Percentiles rank a stretch among this genome's conserved stretches.
Conservation (phyloP, 495 filamentous ascomycete genomes). For the Chaetomium cochliodes region DNA sequence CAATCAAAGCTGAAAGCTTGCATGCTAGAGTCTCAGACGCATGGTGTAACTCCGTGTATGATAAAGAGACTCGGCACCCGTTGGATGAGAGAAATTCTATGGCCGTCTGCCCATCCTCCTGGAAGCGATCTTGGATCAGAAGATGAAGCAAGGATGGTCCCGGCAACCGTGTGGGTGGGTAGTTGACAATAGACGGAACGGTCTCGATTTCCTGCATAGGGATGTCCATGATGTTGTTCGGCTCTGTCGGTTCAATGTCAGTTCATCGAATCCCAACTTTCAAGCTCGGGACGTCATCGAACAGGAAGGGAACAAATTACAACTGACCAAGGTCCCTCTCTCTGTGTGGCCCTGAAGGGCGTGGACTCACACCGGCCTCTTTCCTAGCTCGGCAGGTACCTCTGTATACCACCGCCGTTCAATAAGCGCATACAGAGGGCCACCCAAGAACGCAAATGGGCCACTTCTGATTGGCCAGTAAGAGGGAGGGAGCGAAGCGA, state of each 20-base stretch:
- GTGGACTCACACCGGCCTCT: background rate
- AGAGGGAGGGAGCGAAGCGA: conserved; percentile 10
- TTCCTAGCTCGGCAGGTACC: conserved; percentile 15
- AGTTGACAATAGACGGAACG: conserved; percentile 59
- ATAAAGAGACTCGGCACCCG: conserved; percentile 46
- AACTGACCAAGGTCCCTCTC: background rate
- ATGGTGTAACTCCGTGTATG: conserved; percentile 60
- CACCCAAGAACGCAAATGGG: conserved; percentile 15
- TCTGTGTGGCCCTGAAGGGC: background rate
- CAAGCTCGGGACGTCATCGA: background rate
- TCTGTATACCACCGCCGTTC: background rate
- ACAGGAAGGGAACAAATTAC: background rate
- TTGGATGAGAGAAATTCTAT: conserved; percentile 59
- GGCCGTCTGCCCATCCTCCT: conserved; percentile 18
- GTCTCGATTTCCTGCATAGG: background rate
- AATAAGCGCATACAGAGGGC: background rate
- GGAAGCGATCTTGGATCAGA: conserved; percentile 43
- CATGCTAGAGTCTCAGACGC: conserved; percentile 54
- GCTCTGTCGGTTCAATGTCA: background rate
- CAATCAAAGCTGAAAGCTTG: conserved; percentile 41
- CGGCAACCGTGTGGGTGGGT: conserved; percentile 48
- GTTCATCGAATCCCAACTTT: background rate
- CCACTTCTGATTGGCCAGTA: conserved; percentile 24
- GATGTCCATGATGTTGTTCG: conserved; percentile 4
- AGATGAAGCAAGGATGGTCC: conserved; percentile 65